A percentile compares a stretch with the other conserved stretches of the same genome.
Evolutionary conservation across 2,329 filamentous ascomycete genomes (phyloP).

Genomic region (Epicoccum nigrum): DNA sequence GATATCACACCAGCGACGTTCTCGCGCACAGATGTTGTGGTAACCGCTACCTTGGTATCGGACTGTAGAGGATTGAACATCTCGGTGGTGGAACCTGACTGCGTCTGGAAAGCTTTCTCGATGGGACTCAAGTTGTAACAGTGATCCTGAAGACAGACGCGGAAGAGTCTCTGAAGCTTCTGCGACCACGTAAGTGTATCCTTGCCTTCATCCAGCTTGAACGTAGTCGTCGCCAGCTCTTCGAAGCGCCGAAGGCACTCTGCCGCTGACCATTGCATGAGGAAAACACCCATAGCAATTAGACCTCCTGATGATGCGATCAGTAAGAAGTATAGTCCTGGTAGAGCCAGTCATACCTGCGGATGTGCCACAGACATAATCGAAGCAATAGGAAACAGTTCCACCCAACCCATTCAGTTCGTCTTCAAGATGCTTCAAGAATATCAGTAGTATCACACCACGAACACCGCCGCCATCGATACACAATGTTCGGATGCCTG

Average conservation of each 20-base stretch:
- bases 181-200: too few species aligned
- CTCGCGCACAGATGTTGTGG: constrained; percentile 30
- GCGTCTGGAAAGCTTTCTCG: constrained; percentile 29
- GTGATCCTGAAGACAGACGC: constrained; percentile 32
- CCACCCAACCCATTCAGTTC: neutral
- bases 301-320: neutral
- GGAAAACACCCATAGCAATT: neutral
- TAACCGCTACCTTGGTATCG: constrained; percentile 38
- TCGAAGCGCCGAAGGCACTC: neutral
- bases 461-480: constrained; percentile 22
- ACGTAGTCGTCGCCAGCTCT: neutral
- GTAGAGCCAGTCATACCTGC: neutral
- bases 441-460: constrained; percentile 20
- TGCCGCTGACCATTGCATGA: neutral
- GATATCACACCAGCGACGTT: constrained; percentile 31
- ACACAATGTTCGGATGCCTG: constrained; percentile 20
- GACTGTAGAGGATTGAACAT: constrained; percentile 37
- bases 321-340: neutral
- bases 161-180: too few species aligned
- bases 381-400: neutral
- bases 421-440: neutral
- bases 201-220: neutral
- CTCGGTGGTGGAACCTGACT: constrained; percentile 15
- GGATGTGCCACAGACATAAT: neutral
- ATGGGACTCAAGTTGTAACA: constrained; percentile 32